Evolutionary conservation across 1,284 basidiomycete genomes (phyloP), one percentile per base, ranked within the genome.

Genomic region (Mycena citricolor): DNA sequence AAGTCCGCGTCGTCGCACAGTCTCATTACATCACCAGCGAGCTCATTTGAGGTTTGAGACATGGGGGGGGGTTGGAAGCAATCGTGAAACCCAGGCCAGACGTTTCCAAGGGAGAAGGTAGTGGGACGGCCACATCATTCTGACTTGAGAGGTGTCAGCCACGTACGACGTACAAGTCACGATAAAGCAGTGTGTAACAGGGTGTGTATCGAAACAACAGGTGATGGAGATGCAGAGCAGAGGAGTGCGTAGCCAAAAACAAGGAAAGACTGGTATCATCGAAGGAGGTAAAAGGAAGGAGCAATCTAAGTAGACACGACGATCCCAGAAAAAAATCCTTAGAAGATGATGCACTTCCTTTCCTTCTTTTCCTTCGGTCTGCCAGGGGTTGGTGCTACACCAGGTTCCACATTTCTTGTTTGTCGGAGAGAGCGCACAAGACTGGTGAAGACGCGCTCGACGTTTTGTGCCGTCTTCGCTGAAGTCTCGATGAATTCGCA

Each of bases 401-500:
- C 69, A 24, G 65, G 54, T 50, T 73, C 74, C 66, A 69, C 64
- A 53, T 57, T 71, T 64, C 71, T 73, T 56, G 81, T 84, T 58
- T 78, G 72, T 68, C 91, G 85, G 63, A 99, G 84, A 54, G 87
- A 82, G 54, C 37, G 37, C 5, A 39, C 8, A 7, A 39, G 7
- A 17, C 21, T 20, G 12, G 37, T n/a, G 71, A 98, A 99, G 24
- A 94, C 81, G 35, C 83, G 79, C 64, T 99, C 94, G 50, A 99
- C 95, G 63, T 97, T 97, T 59, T 88, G 78, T 35, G 94, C 85
- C 40, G 90, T 93, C 74, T 97, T 95, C 32, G 95, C 95, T 25
- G 88, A 92, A 28, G 94, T 94, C 69, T 98, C 94, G 65, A 94
- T 87, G 66, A 97, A 97, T 44, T 89, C 86, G 72, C 93, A 97